phyloP scores from a whole-genome alignment of 2,329 filamentous ascomycete species.

The Diaporthe helianthi region DNA sequence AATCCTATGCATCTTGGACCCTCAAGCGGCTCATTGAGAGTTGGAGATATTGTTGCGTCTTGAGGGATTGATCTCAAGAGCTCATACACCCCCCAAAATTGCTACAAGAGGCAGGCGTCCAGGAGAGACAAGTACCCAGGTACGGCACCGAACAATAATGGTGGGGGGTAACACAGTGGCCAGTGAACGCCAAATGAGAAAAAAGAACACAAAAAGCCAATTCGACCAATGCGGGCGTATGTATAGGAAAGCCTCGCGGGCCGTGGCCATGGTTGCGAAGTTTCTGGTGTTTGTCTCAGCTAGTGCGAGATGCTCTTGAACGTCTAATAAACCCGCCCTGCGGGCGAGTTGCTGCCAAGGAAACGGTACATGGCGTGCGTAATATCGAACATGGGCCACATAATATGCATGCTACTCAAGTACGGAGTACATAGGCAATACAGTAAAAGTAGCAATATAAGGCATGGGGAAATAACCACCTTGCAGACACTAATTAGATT shows the following conservation, averaged over 20 bases:
- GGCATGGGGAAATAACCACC: not conserved
- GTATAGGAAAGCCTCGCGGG: too few relatives aligned
- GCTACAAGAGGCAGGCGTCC: too few relatives aligned
- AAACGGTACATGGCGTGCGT: not conserved
- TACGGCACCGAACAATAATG: not conserved
- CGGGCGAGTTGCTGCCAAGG: not conserved
- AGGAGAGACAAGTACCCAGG: not conserved
- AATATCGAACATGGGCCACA: not conserved
- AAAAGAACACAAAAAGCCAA: not conserved
- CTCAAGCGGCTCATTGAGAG: not conserved
- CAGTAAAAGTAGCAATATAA: not conserved
- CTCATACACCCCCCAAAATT: not conserved
- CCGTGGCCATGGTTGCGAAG: too few relatives aligned
- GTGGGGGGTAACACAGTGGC: not conserved
- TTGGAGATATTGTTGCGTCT: not conserved
- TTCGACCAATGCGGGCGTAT: not conserved
- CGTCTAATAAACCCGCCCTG: not conserved
- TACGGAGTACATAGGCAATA: conserved; percentile 13
- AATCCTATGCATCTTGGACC: not conserved
- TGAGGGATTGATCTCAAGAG: not conserved
- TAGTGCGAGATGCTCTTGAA: not conserved
- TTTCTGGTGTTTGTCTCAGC: not conserved
- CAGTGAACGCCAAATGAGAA: not conserved
- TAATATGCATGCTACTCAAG: not conserved
- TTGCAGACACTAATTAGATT: not conserved